These are phyloP conservation scores for Monosporascus cannonballus DNA, from an alignment of 2,329 filamentous ascomycete species.

Conservation along the genomic window DNA sequence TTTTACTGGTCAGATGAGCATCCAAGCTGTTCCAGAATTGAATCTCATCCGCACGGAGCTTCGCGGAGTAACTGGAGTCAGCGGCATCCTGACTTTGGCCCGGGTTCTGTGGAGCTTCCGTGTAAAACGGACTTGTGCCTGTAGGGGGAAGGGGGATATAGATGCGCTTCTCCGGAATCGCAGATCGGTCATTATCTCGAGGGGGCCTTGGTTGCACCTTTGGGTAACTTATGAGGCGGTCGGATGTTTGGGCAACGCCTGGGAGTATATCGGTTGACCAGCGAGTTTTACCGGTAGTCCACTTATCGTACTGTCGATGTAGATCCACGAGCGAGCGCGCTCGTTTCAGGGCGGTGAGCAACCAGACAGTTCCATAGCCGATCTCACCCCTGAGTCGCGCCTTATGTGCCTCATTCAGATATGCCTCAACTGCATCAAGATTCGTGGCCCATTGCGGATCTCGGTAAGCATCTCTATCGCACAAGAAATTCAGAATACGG, in stretches of 20 bases:
- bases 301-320: constrained; percentile 12
- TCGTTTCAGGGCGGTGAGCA: constrained; percentile 15
- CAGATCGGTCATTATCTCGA: constrained; percentile 7
- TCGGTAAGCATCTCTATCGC: constrained; percentile 40
- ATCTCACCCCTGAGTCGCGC: constrained; percentile 17
- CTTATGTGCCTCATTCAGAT: constrained; percentile 27
- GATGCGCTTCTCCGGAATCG: constrained; percentile 12
- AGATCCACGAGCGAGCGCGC: constrained; percentile 15
- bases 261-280: constrained; percentile 18
- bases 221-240: constrained; percentile 19
- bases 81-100: constrained; percentile 1
- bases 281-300: constrained; percentile 9
- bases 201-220: constrained; percentile 11
- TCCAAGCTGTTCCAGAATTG: constrained; percentile 2
- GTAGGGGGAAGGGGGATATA: constrained; percentile 1
- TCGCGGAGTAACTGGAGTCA: neutral
- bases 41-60: constrained; percentile 4
- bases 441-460: constrained; percentile 21
- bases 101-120: neutral
- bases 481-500: constrained; percentile 37
- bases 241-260: constrained; percentile 2
- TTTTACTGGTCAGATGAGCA: too few species aligned
- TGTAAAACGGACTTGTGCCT: neutral
- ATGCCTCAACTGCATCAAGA: constrained; percentile 26
- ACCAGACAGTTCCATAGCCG: constrained; percentile 12